A percentile compares a stretch with the other conserved stretches of the same genome.
Evolutionary conservation across 2,329 filamentous ascomycete genomes (phyloP).

Genomic region (Neofusicoccum sp.): DNA sequence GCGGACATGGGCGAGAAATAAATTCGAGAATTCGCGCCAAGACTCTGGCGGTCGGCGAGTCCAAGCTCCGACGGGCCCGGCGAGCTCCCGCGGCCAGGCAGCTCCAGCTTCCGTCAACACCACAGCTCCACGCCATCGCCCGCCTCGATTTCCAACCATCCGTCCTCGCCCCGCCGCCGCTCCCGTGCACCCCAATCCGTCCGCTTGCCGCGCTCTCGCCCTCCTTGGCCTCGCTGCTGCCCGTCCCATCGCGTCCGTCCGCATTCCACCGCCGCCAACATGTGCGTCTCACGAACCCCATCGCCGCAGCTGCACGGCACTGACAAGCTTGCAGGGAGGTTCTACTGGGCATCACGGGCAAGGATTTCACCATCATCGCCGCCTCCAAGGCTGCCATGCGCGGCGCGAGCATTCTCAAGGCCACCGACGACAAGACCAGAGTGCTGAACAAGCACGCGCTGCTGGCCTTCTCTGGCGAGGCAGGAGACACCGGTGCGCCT

Average conservation of each 20-base stretch:
- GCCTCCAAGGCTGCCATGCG: conserved; percentile 98
- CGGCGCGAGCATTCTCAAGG: conserved; percentile 93
- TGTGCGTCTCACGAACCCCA: background rate
- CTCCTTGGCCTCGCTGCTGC: background rate
- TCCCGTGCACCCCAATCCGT: background rate
- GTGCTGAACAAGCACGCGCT: conserved; percentile 89
- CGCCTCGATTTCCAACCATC: background rate
- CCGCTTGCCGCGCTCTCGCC: background rate
- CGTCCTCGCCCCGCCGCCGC: background rate
- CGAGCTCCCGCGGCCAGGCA: conserved; percentile 16
- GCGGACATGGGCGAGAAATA: conserved; percentile 8
- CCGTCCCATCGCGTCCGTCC: background rate
- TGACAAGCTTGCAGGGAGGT: conserved; percentile 71
- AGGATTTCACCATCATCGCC: conserved; percentile 97
- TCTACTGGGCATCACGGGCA: conserved; percentile 94
- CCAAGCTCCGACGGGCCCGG: conserved; percentile 14
- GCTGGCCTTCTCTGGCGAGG: conserved; percentile 93
- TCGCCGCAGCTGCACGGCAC: background rate
- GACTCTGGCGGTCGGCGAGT: conserved; percentile 9
- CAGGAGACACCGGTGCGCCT: conserved; percentile 80
- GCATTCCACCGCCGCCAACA: conserved; percentile 12
- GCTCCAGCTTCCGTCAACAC: conserved; percentile 16
- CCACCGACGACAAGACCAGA: conserved; percentile 93
- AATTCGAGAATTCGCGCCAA: conserved; percentile 20
- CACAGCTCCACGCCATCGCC: conserved; percentile 11